Base-by-base conservation (phyloP, 805 yeast genomes). In the Metschnikowia sp. region DNA sequence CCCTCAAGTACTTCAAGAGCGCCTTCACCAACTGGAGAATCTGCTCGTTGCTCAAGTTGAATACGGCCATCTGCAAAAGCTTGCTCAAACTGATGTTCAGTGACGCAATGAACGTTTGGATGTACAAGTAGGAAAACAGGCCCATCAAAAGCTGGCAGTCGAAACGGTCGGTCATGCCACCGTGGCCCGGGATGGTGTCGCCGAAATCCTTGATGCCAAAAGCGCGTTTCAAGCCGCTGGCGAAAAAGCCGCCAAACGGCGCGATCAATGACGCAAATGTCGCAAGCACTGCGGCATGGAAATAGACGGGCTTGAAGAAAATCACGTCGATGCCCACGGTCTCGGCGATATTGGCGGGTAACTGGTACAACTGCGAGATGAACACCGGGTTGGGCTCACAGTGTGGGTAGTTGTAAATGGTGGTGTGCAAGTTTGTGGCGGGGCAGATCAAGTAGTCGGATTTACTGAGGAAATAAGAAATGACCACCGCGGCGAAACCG, bases 81-180 rank as follows among this genome's bases (percentile, higher is more conserved):
- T 84, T 76, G 32, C 89, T 92, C 46, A 88, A 83, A 45, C 84
- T 84, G 52, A 84, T 71, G 64, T 84, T 82, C 53, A 81, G 80
- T 37, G 81, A 79, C 33, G 92, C 83, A 55, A 94, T 79, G 65
- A 94, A 94, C 2, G 97, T 88, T 67, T 92, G 97, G 68, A 84
- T 91, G 70, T 94, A 94, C 55, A 94, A 75, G 63, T 90, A 91
- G 32, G 94, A 79, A 64, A 94, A 94, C 35, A 96, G 88, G 10
- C 99, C 99, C 98, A 94, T 94, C 58, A 94, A 74, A 64, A 92
- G 94, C 70, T 94, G 98, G 70, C 99, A 94, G 70, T 94, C 99
- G 74, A 94, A 84, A 70, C 99, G 81, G 65, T 94, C 99, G 26
- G 97, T 91, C 56, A 94, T 84, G 57, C 99, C 99, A 53, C 99